These are phyloP conservation scores for Lachancea dasiensis DNA, from an alignment of 805 yeast species.

Conservation along the genomic window DNA sequence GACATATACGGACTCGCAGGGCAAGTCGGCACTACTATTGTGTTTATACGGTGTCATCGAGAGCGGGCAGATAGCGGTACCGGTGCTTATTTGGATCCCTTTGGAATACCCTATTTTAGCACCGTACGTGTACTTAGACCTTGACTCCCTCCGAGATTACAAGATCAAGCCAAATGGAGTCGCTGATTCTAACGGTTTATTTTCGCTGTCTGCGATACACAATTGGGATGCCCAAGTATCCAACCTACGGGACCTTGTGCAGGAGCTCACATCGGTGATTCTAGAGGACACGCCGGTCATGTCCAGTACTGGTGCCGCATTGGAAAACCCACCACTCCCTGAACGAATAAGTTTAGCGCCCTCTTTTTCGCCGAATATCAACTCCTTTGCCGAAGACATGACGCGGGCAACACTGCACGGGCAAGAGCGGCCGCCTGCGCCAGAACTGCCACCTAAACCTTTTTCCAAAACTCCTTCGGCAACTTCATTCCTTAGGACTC, in stretches of 20 bases:
- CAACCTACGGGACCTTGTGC: conserved; percentile 13
- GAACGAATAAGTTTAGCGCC: background rate
- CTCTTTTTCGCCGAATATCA: background rate
- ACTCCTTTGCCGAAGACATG: too few relatives aligned
- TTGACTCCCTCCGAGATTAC: conserved; percentile 39
- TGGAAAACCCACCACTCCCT: conserved; percentile 6
- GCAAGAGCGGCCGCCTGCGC: too few relatives aligned
- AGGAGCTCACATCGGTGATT: conserved; percentile 8
- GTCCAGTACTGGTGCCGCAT: background rate
- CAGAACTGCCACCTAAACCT: conserved; percentile 32
- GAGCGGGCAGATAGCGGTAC: conserved; percentile 36
- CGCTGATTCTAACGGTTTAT: conserved; percentile 64
- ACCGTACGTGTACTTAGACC: conserved; percentile 59
- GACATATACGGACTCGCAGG: conserved; percentile 50
- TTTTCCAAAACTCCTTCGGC: background rate
- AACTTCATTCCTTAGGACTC: too few relatives aligned
- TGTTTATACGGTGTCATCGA: conserved; percentile 55
- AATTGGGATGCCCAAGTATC: conserved; percentile 42
- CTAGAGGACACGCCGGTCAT: conserved; percentile 2
- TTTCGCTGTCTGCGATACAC: conserved; percentile 64
- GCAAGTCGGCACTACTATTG: conserved; percentile 53
- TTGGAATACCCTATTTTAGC: conserved; percentile 57
- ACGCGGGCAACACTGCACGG: too few relatives aligned
- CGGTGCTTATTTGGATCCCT: conserved; percentile 75
- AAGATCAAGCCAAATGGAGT: conserved; percentile 53